Percentiles rank a stretch among this genome's conserved stretches.
These are phyloP conservation scores for Xylariaceae sp. DNA, from an alignment of 2,329 filamentous ascomycete genomes.

Conservation along the genomic window DNA sequence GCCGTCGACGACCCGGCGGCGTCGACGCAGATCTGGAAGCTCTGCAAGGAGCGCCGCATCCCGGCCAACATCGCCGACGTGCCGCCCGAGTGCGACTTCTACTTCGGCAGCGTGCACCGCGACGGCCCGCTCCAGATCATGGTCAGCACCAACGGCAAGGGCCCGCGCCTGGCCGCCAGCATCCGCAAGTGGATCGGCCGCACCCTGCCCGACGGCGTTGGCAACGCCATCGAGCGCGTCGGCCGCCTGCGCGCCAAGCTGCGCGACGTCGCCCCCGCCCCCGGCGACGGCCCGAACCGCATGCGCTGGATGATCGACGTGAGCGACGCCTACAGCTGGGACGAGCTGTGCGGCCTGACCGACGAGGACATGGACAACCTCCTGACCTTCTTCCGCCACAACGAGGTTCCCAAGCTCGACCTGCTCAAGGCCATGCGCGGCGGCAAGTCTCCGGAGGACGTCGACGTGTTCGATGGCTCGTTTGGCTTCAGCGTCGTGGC, in stretches of 20 bases:
- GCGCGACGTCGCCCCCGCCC: conserved; percentile 63
- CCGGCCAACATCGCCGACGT: conserved; percentile 96
- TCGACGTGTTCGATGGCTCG: conserved; percentile 52
- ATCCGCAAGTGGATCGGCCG: conserved; percentile 76
- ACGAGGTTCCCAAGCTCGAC: conserved; percentile 48
- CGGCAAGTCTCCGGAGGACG: conserved; percentile 33
- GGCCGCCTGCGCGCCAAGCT: conserved; percentile 73
- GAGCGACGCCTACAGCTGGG: conserved; percentile 77
- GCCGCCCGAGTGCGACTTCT: conserved; percentile 94
- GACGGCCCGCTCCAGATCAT: conserved; percentile 96
- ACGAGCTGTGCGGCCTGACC: conserved; percentile 75
- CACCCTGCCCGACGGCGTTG: conserved; percentile 68
- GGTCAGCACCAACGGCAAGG: conserved; percentile 97
- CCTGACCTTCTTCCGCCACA: conserved; percentile 61
- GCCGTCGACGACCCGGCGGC: conserved; percentile 89
- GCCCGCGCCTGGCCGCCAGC: conserved; percentile 80
- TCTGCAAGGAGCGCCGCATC: conserved; percentile 78
- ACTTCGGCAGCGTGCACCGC: conserved; percentile 92
- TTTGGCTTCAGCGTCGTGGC: conserved; percentile 50
- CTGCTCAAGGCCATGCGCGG: conserved; percentile 48
- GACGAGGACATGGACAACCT: conserved; percentile 79
- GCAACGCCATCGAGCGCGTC: conserved; percentile 77
- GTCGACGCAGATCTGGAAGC: conserved; percentile 85
- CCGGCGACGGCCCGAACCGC: conserved; percentile 70
- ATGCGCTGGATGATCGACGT: conserved; percentile 96